Evolutionary conservation across 495 filamentous ascomycete species (phyloP).

Genomic region (Stereocaulon alpinum): DNA sequence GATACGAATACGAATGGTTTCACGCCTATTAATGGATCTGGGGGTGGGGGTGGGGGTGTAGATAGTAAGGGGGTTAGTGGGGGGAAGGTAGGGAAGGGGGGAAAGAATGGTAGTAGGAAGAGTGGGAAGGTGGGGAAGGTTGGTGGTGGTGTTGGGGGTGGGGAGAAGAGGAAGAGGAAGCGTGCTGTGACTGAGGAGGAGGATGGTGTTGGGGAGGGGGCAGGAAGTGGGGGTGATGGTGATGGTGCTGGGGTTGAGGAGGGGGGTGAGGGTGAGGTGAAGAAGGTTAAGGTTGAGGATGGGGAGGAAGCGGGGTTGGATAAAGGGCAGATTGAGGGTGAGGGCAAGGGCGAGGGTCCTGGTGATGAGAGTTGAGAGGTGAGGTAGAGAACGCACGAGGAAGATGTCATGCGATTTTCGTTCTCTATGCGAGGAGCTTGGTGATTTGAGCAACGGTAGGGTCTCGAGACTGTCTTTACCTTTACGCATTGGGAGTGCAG

Average conservation of each 20-base stretch:
- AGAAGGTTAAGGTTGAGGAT: background rate
- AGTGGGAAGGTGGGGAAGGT: background rate
- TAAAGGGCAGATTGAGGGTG: too few species aligned
- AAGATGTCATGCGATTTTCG: too few species aligned
- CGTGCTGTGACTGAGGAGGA: background rate
- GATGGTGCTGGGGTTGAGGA: too few species aligned
- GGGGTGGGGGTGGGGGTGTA: too few species aligned
- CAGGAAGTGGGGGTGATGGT: background rate
- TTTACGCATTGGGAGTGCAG: too few species aligned
- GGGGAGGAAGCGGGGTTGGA: background rate
- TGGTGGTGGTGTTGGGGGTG: background rate
- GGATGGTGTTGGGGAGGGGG: background rate
- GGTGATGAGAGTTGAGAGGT: background rate
- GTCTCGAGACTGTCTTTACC: background rate
- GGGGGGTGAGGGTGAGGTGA: background rate
- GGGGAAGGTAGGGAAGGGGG: too few species aligned
- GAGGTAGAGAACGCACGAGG: too few species aligned
- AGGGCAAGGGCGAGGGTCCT: background rate
- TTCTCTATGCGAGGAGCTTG: too few species aligned
- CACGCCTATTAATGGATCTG: too few species aligned
- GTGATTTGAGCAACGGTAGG: background rate
- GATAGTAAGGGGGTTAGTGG: too few species aligned
- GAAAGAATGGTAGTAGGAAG: too few species aligned
- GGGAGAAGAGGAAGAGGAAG: background rate
- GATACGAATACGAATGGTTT: too few species aligned